These are phyloP conservation scores for Spinacia oleracea DNA, from an alignment of 179 eudicot genomes.

Conservation along the genomic window DNA sequence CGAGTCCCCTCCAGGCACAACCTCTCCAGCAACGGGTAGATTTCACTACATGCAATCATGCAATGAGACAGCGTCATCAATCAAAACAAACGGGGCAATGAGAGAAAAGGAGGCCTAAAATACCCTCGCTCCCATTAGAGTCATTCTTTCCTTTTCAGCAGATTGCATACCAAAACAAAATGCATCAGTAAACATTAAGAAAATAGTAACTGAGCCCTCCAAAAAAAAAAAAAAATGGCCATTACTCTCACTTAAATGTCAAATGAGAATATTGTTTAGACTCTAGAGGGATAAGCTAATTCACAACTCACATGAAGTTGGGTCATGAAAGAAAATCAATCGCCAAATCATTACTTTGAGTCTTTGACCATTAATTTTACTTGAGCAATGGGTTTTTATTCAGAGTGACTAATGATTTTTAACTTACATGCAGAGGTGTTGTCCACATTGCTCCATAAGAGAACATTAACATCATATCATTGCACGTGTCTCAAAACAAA, in stretches of 20 bases:
- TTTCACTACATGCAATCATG: slow-evolving; percentile 54
- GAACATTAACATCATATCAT: neutral
- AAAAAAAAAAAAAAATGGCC: neutral
- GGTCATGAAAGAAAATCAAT: neutral
- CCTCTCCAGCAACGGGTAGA: slow-evolving; percentile 75
- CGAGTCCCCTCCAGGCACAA: slow-evolving; percentile 86
- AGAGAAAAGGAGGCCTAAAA: neutral
- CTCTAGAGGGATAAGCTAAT: neutral
- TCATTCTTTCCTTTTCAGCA: slow-evolving; percentile 3
- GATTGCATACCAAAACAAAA: neutral
- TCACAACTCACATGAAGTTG: slow-evolving; percentile 12
- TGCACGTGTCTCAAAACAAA: neutral
- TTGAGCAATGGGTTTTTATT: too few relatives aligned
- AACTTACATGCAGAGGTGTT: neutral
- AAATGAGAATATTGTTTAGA: neutral
- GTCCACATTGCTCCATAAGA: neutral
- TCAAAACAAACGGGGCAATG: neutral
- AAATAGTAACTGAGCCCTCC: neutral
- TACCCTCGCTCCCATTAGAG: neutral
- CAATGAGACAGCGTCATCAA: slow-evolving; percentile 7
- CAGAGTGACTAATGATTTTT: neutral
- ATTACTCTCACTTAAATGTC: slow-evolving; percentile 3
- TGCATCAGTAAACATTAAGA: neutral
- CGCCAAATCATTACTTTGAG: neutral
- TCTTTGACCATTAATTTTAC: neutral